Conservation (phyloP, 345 rosid species). For the Kandelia obovata region DNA sequence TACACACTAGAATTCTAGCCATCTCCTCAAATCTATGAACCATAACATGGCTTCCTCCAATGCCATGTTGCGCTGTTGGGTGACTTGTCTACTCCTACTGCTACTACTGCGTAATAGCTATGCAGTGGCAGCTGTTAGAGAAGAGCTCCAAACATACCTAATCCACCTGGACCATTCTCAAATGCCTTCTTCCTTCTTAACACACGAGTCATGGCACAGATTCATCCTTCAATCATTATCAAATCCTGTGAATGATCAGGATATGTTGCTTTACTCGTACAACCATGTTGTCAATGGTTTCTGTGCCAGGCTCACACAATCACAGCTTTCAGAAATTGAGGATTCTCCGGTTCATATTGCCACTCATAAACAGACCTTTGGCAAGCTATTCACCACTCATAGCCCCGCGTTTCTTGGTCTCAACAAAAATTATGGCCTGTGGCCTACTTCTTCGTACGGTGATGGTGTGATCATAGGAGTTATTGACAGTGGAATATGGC, state of each 20-base stretch:
- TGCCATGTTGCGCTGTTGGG: not conserved
- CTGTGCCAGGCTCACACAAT: constrained; percentile 42
- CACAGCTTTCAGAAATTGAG: constrained; percentile 38
- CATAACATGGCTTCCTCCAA: not conserved
- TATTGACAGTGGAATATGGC: constrained; percentile 26
- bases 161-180: constrained; percentile 40
- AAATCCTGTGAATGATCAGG: constrained; percentile 7
- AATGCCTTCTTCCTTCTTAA: constrained; percentile 32
- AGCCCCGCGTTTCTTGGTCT: constrained; percentile 43
- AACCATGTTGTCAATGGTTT: constrained; percentile 46
- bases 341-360: constrained; percentile 39
- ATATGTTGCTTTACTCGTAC: constrained; percentile 36
- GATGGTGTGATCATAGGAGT: constrained; percentile 23
- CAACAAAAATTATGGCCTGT: constrained; percentile 1
- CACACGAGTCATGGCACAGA: constrained; percentile 34
- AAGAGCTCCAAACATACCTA: constrained; percentile 31
- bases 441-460: constrained; percentile 12
- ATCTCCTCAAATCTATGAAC: not conserved
- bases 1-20: too few species aligned
- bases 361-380: constrained; percentile 32
- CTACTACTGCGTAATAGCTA: not conserved
- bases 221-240: constrained; percentile 19
- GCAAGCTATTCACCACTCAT: constrained; percentile 40
- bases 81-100: constrained; percentile 9
- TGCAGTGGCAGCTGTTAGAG: not conserved